Conservation (phyloP, 2,329 filamentous ascomycete genomes). For the Rhynchosporium graminicola region DNA sequence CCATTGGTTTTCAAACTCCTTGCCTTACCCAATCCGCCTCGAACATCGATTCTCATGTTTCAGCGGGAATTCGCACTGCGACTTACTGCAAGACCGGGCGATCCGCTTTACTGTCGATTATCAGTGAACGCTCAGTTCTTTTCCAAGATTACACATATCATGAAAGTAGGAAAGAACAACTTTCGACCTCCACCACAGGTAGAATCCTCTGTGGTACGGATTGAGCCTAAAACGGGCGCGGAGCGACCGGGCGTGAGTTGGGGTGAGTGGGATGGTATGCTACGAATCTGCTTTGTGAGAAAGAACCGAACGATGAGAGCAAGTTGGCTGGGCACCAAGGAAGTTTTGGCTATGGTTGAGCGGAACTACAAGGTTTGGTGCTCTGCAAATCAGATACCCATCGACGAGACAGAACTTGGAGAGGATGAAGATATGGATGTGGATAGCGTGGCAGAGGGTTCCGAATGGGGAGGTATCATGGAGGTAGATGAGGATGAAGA, state of each 20-base stretch:
- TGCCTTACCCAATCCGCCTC: conserved; percentile 75
- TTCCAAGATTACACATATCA: conserved; percentile 70
- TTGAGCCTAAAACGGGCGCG: conserved; percentile 79
- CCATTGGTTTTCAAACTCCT: conserved; percentile 88
- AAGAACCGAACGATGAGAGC: conserved; percentile 90
- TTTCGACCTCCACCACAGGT: conserved; percentile 94
- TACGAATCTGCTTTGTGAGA: conserved; percentile 79
- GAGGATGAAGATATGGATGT: conserved; percentile 50
- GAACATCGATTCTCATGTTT: conserved; percentile 90
- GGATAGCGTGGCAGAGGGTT: conserved; percentile 49
- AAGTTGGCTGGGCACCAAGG: conserved; percentile 76
- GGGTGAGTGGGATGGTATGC: conserved; percentile 91
- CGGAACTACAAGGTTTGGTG: conserved; percentile 90
- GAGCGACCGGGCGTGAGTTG: conserved; percentile 84
- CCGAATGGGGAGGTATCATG: conserved; percentile 53
- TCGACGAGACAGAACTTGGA: conserved; percentile 65
- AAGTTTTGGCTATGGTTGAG: conserved; percentile 80
- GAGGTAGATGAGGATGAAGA: conserved; percentile 57
- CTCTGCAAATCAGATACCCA: conserved; percentile 75
- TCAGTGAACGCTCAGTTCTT: conserved; percentile 95
- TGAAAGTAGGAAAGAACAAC: conserved; percentile 96
- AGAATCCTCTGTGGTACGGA: conserved; percentile 85
- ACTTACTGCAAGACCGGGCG: conserved; percentile 82
- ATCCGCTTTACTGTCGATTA: conserved; percentile 86
- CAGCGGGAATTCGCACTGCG: conserved; percentile 93